Conservation (phyloP, 2,329 filamentous ascomycete genomes). For the Didymella sp. region DNA sequence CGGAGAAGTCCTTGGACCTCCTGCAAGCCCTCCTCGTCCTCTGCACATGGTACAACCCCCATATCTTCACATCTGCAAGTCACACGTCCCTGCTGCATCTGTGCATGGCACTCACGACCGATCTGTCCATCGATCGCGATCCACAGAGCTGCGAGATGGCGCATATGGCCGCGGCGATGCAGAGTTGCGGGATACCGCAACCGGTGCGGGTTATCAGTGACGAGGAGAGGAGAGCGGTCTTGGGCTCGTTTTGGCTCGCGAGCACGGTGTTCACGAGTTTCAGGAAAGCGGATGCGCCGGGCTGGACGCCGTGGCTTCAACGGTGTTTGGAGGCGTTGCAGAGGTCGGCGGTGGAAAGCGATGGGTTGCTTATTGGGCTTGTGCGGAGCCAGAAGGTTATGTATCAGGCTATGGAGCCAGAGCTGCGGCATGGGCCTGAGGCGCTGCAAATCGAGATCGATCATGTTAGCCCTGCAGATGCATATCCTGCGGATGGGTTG, state of each 20-base stretch:
- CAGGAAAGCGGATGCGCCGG: slow-evolving; percentile 6
- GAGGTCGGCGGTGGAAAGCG: neutral
- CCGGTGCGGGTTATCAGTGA: slow-evolving; percentile 9
- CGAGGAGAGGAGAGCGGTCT: slow-evolving; percentile 15
- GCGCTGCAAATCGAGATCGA: neutral
- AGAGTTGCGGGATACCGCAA: slow-evolving; percentile 11
- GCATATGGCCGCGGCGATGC: slow-evolving; percentile 7
- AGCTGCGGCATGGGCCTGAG: neutral
- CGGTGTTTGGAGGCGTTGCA: slow-evolving; percentile 1
- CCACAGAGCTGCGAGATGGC: slow-evolving; percentile 7
- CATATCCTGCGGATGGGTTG: neutral
- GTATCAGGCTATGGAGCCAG: neutral
- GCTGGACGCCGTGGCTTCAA: slow-evolving; percentile 10
- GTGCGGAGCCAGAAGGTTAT: neutral
- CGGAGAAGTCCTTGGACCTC: slow-evolving; percentile 4
- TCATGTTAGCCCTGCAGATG: neutral
- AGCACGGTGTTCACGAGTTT: slow-evolving; percentile 11
- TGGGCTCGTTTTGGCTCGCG: slow-evolving; percentile 17
- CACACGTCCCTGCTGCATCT: slow-evolving; percentile 16
- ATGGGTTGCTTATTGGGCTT: neutral
- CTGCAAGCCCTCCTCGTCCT: slow-evolving; percentile 17
- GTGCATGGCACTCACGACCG: slow-evolving; percentile 16
- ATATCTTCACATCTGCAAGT: slow-evolving; percentile 10
- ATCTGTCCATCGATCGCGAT: slow-evolving; percentile 17
- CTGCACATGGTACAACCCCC: slow-evolving; percentile 17